Evolutionary conservation across 73 alveolate genomes (phyloP).

Genomic region (Stentor coeruleus): DNA sequence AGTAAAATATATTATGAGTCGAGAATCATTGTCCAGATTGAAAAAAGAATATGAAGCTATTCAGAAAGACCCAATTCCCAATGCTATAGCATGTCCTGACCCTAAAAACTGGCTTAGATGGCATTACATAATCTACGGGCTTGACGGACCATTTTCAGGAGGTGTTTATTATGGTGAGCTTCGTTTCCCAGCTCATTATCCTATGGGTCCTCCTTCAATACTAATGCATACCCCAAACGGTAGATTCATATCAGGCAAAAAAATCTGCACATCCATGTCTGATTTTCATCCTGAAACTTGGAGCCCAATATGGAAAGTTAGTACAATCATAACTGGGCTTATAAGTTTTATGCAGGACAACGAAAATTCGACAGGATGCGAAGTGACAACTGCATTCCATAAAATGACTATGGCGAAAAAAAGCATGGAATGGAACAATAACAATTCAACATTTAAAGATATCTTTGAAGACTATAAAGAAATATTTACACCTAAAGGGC

Average conservation of each 20-base stretch:
- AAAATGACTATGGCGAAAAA: not conserved
- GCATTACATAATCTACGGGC: conserved; percentile 23
- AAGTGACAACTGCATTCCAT: not conserved
- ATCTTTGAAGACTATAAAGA: not conserved
- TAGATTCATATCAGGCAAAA: not conserved
- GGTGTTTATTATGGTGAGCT: conserved; percentile 22
- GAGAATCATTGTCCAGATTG: not conserved
- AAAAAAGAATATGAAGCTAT: not conserved
- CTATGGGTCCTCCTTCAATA: conserved; percentile 34
- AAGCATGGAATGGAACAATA: not conserved
- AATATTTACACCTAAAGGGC: not conserved
- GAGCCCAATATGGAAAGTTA: conserved; percentile 11
- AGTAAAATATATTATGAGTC: not conserved
- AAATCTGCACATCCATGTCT: conserved; percentile 21
- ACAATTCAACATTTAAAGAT: not conserved
- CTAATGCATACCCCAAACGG: conserved; percentile 31
- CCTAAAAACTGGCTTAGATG: conserved; percentile 10
- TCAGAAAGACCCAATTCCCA: conserved; percentile 15
- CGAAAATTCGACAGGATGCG: conserved; percentile 24
- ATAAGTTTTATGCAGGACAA: conserved; percentile 3
- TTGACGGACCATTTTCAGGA: conserved; percentile 1
- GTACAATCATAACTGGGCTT: conserved; percentile 12
- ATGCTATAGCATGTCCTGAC: conserved; percentile 10
- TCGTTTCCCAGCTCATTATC: conserved; percentile 25
- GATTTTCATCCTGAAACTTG: conserved; percentile 29